Conservation (phyloP, 176 grass and related monocot species). For the Triticum timopheevii region DNA sequence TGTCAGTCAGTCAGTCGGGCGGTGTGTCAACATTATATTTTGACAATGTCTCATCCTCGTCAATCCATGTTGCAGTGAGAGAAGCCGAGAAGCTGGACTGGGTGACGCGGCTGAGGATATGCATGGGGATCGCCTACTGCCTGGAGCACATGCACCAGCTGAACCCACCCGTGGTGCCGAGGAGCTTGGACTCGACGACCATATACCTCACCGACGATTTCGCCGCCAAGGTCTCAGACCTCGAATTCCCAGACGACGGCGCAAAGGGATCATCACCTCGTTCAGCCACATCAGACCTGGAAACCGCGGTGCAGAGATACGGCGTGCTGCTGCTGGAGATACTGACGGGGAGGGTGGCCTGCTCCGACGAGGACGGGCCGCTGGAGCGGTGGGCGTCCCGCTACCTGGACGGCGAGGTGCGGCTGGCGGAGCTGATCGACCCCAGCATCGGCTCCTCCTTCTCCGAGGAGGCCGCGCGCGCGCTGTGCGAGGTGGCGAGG, state of each 20-base stretch:
- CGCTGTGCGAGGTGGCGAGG: slow-evolving; percentile 55
- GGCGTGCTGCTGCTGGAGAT: slow-evolving; percentile 75
- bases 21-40: not conserved
- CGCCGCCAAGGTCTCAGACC: slow-evolving; percentile 69
- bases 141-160: slow-evolving; percentile 80
- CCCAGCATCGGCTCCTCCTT: slow-evolving; percentile 42
- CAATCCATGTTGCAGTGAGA: slow-evolving; percentile 44
- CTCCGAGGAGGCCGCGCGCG: slow-evolving; percentile 33
- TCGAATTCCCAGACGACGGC: slow-evolving; percentile 39
- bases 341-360: slow-evolving; percentile 52
- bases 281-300: slow-evolving; percentile 12
- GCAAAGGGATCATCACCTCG: slow-evolving; percentile 4
- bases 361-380: slow-evolving; percentile 44
- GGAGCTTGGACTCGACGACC: slow-evolving; percentile 54
- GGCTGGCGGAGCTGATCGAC: slow-evolving; percentile 51
- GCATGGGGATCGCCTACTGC: slow-evolving; percentile 87
- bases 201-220: slow-evolving; percentile 87
- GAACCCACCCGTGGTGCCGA: slow-evolving; percentile 46
- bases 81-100: slow-evolving; percentile 77
- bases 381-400: slow-evolving; percentile 46
- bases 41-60: slow-evolving; percentile 6
- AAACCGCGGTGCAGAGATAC: slow-evolving; percentile 52
- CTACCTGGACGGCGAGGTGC: slow-evolving; percentile 33
- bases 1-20: not conserved
- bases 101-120: slow-evolving; percentile 70